Evolutionary conservation across 805 yeast genomes (phyloP).

Genomic region (Kodamaea kakaduensis): DNA sequence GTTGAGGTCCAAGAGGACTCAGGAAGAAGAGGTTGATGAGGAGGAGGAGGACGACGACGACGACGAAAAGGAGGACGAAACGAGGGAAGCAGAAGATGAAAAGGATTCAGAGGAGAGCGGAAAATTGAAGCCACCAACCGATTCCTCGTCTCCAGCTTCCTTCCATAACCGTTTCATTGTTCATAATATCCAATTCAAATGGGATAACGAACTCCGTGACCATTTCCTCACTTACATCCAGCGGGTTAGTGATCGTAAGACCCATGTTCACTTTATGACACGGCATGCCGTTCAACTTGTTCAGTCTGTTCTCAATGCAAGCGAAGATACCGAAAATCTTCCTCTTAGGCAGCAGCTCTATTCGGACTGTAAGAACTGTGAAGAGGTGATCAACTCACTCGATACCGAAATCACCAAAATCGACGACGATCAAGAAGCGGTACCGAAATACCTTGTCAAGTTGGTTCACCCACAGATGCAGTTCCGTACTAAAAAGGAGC

Average conservation of each 20-base stretch:
- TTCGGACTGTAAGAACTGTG: slow-evolving; percentile 19
- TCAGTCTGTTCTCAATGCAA: slow-evolving; percentile 34
- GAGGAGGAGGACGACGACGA: neutral
- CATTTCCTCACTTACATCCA: slow-evolving; percentile 55
- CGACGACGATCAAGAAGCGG: slow-evolving; percentile 38
- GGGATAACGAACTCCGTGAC: slow-evolving; percentile 72
- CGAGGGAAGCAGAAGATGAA: neutral
- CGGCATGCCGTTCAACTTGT: slow-evolving; percentile 48
- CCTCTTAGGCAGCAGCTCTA: slow-evolving; percentile 16
- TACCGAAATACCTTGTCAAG: slow-evolving; percentile 60
- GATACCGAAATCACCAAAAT: slow-evolving; percentile 48
- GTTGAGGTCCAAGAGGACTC: too few relatives aligned
- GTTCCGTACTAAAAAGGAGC: slow-evolving; percentile 43
- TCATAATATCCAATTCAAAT: slow-evolving; percentile 68
- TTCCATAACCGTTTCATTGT: slow-evolving; percentile 69
- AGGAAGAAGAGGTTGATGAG: too few relatives aligned
- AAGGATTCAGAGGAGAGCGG: slow-evolving; percentile 7
- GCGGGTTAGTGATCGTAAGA: slow-evolving; percentile 39
- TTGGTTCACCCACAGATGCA: slow-evolving; percentile 84
- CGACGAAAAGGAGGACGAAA: neutral
- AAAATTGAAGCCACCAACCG: too few relatives aligned
- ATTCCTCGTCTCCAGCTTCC: slow-evolving; percentile 24
- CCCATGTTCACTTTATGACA: slow-evolving; percentile 43
- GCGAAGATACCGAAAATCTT: slow-evolving; percentile 11
- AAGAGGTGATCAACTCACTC: slow-evolving; percentile 43